These are phyloP conservation scores for Litchi chinensis DNA, from an alignment of 345 rosid species.

Conservation along the genomic window DNA sequence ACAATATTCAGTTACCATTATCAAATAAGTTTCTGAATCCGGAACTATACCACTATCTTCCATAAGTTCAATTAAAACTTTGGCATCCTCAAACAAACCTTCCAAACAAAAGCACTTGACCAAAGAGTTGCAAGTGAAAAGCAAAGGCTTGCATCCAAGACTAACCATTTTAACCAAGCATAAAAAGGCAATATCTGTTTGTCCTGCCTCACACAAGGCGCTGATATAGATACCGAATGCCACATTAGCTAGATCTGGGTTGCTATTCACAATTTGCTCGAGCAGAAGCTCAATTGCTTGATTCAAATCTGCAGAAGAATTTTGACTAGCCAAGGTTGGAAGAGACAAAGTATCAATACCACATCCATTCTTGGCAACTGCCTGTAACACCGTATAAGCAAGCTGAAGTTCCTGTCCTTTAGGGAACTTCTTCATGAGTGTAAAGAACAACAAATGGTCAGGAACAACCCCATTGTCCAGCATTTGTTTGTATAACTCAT, in stretches of 20 bases:
- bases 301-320: conserved; percentile 26
- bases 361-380: conserved; percentile 50
- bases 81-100: conserved; percentile 41
- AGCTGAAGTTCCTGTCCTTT: conserved; percentile 53
- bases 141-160: conserved; percentile 51
- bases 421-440: conserved; percentile 51
- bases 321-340: conserved; percentile 24
- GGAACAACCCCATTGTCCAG: conserved; percentile 54
- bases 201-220: conserved; percentile 53
- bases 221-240: conserved; percentile 54
- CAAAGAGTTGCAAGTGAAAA: conserved; percentile 59
- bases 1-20: conserved; percentile 53
- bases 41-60: conserved; percentile 50
- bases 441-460: conserved; percentile 60
- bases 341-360: conserved; percentile 31
- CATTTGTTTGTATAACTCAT: conserved; percentile 50
- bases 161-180: conserved; percentile 41
- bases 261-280: conserved; percentile 42
- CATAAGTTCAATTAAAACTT: conserved; percentile 41
- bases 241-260: conserved; percentile 41
- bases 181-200: conserved; percentile 37
- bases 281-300: conserved; percentile 51
- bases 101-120: conserved; percentile 50
- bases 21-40: conserved; percentile 53
- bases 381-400: conserved; percentile 48